A percentile compares a stretch with the other conserved stretches of the same genome.
phyloP scores from a whole-genome alignment of 1,284 basidiomycete genomes.

The Macrocystidia cucumis region DNA sequence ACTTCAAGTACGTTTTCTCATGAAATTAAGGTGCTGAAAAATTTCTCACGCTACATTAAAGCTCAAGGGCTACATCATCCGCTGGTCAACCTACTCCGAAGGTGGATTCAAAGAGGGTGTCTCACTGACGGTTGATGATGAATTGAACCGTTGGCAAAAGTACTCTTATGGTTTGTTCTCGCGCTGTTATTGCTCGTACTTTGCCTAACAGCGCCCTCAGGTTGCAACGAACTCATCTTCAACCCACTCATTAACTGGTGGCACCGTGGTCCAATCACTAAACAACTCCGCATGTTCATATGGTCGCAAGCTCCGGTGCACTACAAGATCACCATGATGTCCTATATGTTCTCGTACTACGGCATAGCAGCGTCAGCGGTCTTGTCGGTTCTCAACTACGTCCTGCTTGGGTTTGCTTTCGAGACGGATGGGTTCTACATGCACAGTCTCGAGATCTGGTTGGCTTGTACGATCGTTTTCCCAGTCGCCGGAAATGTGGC shows the following conservation, averaged over 20 bases:
- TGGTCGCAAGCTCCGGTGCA: constrained; percentile 74
- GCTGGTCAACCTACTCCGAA: constrained; percentile 80
- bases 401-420: constrained; percentile 62
- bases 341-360: constrained; percentile 60
- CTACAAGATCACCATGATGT: constrained; percentile 76
- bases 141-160: constrained; percentile 83
- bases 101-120: constrained; percentile 85
- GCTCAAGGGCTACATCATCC: constrained; percentile 65
- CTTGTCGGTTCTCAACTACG: constrained; percentile 64
- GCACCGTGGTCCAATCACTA: constrained; percentile 67
- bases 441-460: constrained; percentile 70
- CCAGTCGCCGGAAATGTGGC: constrained; percentile 65
- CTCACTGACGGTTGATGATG: constrained; percentile 75
- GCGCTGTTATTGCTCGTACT: constrained; percentile 11
- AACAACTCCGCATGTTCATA: constrained; percentile 70
- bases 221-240: constrained; percentile 71
- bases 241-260: constrained; percentile 71
- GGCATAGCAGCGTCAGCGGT: constrained; percentile 45
- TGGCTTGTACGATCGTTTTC: constrained; percentile 75
- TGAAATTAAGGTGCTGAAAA: constrained; percentile 9
- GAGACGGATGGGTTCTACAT: constrained; percentile 64
- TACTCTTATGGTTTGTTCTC: constrained; percentile 66
- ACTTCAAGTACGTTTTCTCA: constrained; percentile 32
- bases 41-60: constrained; percentile 11
- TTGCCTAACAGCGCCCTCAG: constrained; percentile 16